phyloP scores from a whole-genome alignment of 2,329 filamentous ascomycete species.

The Sporothrix schenckii region DNA sequence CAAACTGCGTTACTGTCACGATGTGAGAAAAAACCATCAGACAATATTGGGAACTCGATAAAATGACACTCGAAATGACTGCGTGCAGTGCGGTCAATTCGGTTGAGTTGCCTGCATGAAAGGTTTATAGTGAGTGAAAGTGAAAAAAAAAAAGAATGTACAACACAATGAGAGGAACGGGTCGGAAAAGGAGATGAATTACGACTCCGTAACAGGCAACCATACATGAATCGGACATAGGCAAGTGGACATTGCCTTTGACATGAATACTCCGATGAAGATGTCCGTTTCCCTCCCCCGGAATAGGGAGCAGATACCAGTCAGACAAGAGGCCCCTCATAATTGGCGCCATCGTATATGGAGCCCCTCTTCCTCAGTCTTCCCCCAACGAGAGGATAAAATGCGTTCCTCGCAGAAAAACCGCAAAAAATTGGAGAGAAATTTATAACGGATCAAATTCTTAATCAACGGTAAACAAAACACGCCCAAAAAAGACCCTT shows the following conservation, averaged over 20 bases:
- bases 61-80: no score
- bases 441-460: neutral
- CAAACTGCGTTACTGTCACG: no score
- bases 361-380: conserved; percentile 12
- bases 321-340: neutral
- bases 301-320: neutral
- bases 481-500: neutral
- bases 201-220: neutral
- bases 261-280: neutral
- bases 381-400: conserved; percentile 6
- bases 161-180: no score
- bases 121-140: no score
- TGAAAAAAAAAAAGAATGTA: no score
- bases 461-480: neutral
- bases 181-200: no score
- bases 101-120: no score
- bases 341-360: conserved; percentile 8
- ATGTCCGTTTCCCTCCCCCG: conserved; percentile 6
- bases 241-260: neutral
- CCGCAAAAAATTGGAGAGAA: neutral
- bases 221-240: neutral
- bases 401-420: neutral
- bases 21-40: no score
- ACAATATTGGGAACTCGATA: no score
- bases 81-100: no score